These are phyloP conservation scores for Starmerella apis DNA, from an alignment of 805 yeast species.

Conservation along the genomic window DNA sequence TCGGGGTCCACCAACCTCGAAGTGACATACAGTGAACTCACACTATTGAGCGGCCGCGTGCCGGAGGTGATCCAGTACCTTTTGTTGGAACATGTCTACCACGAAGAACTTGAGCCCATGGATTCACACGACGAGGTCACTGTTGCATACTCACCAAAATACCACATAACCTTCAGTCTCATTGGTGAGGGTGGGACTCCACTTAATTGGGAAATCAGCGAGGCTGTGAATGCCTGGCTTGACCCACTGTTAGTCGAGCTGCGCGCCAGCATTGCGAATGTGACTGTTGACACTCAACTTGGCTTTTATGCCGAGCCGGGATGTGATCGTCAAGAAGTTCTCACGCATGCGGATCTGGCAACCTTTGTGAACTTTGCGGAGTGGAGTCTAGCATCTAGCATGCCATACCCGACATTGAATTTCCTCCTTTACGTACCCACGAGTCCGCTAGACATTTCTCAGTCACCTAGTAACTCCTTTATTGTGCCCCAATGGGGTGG, in stretches of 20 bases:
- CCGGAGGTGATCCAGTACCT: conserved; percentile 54
- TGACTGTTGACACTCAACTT: conserved; percentile 69
- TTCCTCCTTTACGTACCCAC: conserved; percentile 60
- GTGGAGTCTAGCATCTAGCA: conserved; percentile 56
- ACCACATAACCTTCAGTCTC: conserved; percentile 67
- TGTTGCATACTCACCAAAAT: conserved; percentile 50
- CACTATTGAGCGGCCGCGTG: conserved; percentile 47
- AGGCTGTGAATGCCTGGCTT: conserved; percentile 42
- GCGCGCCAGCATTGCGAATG: conserved; percentile 47
- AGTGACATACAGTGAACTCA: conserved; percentile 36
- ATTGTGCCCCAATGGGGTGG: conserved; percentile 91
- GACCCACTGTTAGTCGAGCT: conserved; percentile 46
- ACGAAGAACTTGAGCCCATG: conserved; percentile 27
- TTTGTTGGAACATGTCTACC: conserved; percentile 39
- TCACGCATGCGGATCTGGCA: conserved; percentile 48
- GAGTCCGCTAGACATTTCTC: conserved; percentile 43
- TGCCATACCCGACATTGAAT: conserved; percentile 57
- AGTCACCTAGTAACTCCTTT: conserved; percentile 44
- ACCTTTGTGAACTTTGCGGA: conserved; percentile 77
- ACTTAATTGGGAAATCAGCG: conserved; percentile 63
- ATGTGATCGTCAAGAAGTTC: conserved; percentile 27
- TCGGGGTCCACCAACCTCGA: conserved; percentile 35
- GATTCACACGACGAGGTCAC: conserved; percentile 16
- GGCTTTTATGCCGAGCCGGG: conserved; percentile 48
- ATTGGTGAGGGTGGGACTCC: conserved; percentile 50